phyloP scores from a whole-genome alignment of 2,329 filamentous ascomycete genomes.

The Aspergillus bombycis region DNA sequence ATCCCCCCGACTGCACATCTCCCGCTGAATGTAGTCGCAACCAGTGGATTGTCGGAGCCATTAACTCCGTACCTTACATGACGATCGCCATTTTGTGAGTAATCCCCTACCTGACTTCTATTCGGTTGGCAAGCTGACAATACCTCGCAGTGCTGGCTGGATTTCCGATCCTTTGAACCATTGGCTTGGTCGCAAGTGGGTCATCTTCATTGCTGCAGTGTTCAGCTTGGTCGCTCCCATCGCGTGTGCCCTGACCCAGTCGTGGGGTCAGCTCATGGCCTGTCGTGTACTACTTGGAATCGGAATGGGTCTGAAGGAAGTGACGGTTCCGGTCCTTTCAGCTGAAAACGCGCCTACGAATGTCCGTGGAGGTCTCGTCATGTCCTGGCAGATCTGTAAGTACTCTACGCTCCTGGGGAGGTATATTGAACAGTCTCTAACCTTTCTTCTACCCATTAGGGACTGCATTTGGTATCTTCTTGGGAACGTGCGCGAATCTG shows the following conservation, averaged over 20 bases:
- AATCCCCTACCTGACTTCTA: too few species aligned
- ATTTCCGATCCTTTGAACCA: slow-evolving; percentile 67
- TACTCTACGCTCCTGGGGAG: neutral
- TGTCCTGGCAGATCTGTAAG: slow-evolving; percentile 55
- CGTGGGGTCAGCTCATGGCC: slow-evolving; percentile 61
- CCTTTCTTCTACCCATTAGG: neutral
- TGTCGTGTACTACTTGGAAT: slow-evolving; percentile 61
- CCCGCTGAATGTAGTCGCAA: slow-evolving; percentile 45
- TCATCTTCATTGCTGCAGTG: slow-evolving; percentile 65
- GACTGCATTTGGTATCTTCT: slow-evolving; percentile 66
- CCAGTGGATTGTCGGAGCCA: slow-evolving; percentile 64
- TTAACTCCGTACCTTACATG: slow-evolving; percentile 55
- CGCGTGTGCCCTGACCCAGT: slow-evolving; percentile 63
- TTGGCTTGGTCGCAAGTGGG: slow-evolving; percentile 61
- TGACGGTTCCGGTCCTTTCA: slow-evolving; percentile 59
- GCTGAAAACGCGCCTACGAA: slow-evolving; percentile 60
- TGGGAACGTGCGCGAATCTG: slow-evolving; percentile 68
- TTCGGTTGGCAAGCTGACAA: neutral
- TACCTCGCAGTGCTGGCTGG: slow-evolving; percentile 62
- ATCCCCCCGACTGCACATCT: slow-evolving; percentile 12
- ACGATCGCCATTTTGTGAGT: slow-evolving; percentile 1
- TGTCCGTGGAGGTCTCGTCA: slow-evolving; percentile 60
- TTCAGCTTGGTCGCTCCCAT: slow-evolving; percentile 70
- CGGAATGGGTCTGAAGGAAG: slow-evolving; percentile 63
- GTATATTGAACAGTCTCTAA: neutral